Base-by-base conservation (phyloP, 225 moss, liverwort and hornwort genomes). In the Ulota crispa region DNA sequence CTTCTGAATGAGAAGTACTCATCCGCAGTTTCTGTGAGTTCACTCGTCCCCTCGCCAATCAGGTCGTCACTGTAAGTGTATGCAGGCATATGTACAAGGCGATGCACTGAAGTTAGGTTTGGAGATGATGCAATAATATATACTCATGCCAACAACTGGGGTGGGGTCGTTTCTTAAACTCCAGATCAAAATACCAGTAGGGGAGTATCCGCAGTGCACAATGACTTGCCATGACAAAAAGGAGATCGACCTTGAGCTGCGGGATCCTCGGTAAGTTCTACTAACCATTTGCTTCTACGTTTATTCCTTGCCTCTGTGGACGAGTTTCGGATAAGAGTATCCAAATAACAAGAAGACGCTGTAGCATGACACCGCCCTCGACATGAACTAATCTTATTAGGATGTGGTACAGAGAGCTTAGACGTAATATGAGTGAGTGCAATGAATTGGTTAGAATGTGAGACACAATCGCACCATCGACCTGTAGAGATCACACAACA, bases 171-270 rank as follows among this genome's bases (percentile, higher is more conserved):
- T 76, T 68, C 12, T 72, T 24, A 31, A 78, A 76, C 66, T 67
- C 78, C 94, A 97, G 97, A 93, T 95, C 42, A 94, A 91, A 73
- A 95, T 99, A 81, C 94, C 92, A 5, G 94, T 93, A 53, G 99
- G 96, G 68, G 94, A 96, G 77, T 73, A 93, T 82, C 85, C 89
- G 41, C 96, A 99, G 79, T 96, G 99, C 70, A 86, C 83, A 71
- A 93, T 99, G 72, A 86, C 84, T 34, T 93, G 89, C 70, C 87
- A 93, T 70, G 96, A 89, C 75, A 78, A 92, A 74, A 93, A 89
- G 86, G 84, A 88, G 64, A 88, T 82, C 73, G 93, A 83, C 66
- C 61, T 99, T 78, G 96, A 99, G 71, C 90, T 99, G 68, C 94
- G 94, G 34, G 99, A 99, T 88, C 85, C 86, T 75, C 88, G 92